A percentile compares a stretch with the other conserved stretches of the same genome.
Evolutionary conservation across 768 basidiomycete genomes (phyloP).

Genomic region (Leccinum obscurum): DNA sequence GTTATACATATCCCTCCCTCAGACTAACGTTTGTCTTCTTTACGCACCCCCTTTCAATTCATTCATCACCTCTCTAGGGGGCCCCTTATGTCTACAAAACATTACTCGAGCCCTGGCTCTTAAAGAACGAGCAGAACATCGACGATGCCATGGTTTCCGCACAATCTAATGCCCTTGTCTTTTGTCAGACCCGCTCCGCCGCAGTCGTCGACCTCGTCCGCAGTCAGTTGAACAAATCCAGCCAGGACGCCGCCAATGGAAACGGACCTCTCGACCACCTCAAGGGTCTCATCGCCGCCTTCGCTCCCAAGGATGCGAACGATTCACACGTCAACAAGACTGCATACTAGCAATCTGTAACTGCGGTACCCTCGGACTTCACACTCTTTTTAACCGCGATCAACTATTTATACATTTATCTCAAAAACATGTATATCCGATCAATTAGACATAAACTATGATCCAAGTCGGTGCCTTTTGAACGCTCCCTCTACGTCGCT

Average conservation of each 20-base stretch:
- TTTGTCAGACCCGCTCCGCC: constrained; percentile 51
- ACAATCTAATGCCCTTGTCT: constrained; percentile 54
- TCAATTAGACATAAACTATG: constrained; percentile 17
- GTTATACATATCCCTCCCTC: constrained; percentile 67
- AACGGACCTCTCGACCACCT: constrained; percentile 32
- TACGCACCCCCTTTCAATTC: neutral
- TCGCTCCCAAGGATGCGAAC: constrained; percentile 16
- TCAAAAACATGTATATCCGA: constrained; percentile 10
- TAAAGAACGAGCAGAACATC: constrained; percentile 56
- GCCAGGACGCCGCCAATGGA: constrained; percentile 25
- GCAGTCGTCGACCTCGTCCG: constrained; percentile 49
- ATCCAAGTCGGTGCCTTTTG: constrained; percentile 53
- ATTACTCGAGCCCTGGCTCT: constrained; percentile 62
- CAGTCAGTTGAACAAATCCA: constrained; percentile 45
- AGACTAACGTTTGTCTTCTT: constrained; percentile 53
- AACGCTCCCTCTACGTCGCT: constrained; percentile 80
- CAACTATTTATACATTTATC: constrained; percentile 4
- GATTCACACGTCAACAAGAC: constrained; percentile 12
- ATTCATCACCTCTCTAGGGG: constrained; percentile 44
- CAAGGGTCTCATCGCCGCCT: constrained; percentile 37
- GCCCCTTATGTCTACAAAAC: constrained; percentile 63
- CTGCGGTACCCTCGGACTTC: constrained; percentile 9
- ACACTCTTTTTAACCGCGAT: neutral
- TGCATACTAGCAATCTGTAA: constrained; percentile 2
- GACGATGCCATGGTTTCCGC: constrained; percentile 58